Evolutionary conservation across 192 early-diverging fungal species (phyloP).

Genomic region (Borealophlyctis nickersoniae): DNA sequence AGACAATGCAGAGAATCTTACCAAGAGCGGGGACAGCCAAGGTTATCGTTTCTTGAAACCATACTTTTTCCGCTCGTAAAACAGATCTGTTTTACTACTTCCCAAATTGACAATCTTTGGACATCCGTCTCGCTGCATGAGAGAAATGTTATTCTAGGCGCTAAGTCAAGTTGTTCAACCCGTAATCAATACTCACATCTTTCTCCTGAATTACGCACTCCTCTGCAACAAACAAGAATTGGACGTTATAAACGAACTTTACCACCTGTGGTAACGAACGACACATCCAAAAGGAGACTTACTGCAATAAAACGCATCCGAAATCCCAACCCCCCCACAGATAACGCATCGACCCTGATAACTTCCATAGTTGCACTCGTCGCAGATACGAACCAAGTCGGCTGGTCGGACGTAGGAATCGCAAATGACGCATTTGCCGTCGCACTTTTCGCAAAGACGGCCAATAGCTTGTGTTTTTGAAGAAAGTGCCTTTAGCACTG

Average conservation of each 20-base stretch:
- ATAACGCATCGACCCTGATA: constrained; percentile 87
- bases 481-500: background rate
- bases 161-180: background rate
- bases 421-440: constrained; percentile 94
- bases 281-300: too few relatives aligned
- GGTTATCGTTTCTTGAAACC: constrained; percentile 35
- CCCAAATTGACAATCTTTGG: constrained; percentile 98
- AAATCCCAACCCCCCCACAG: constrained; percentile 83
- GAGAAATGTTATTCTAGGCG: too few relatives aligned
- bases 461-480: constrained; percentile 64
- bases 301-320: constrained; percentile 95
- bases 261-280: too few relatives aligned
- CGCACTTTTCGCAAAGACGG: constrained; percentile 79
- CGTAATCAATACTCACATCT: constrained; percentile 57
- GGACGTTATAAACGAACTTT: too few relatives aligned
- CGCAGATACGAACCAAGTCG: constrained; percentile 87
- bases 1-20: too few relatives aligned
- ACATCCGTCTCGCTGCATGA: constrained; percentile 92
- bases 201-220: constrained; percentile 89
- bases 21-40: too few relatives aligned
- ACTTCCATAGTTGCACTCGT: constrained; percentile 95
- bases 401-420: constrained; percentile 91
- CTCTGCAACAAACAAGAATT: too few relatives aligned
- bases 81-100: constrained; percentile 82
- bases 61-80: constrained; percentile 88